A percentile compares a stretch with the other conserved stretches of the same genome.
Evolutionary conservation across 2,329 filamentous ascomycete species (phyloP).

Genomic region (Monosporascus ibericus): DNA sequence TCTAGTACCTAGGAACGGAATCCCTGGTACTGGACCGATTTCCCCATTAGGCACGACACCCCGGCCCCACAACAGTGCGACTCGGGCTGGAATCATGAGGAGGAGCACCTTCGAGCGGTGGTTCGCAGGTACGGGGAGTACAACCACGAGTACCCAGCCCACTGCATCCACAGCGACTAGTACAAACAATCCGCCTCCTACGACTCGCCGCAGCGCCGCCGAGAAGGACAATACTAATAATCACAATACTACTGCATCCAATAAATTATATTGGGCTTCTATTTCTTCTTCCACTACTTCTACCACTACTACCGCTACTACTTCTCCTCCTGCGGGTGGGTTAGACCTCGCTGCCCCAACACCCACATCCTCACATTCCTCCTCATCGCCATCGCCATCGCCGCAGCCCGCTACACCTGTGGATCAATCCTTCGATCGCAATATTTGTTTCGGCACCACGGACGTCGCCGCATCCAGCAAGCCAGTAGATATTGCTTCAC

Average conservation of each 20-base stretch:
- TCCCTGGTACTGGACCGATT: neutral
- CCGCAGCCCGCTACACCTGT: constrained; percentile 40
- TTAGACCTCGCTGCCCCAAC: constrained; percentile 18
- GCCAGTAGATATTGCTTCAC: constrained; percentile 29
- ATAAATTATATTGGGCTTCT: constrained; percentile 10
- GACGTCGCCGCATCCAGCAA: constrained; percentile 24
- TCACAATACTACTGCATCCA: constrained; percentile 2
- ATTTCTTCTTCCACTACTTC: constrained; percentile 25
- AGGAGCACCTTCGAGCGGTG: constrained; percentile 19
- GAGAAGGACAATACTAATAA: constrained; percentile 17
- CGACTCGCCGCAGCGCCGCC: constrained; percentile 20
- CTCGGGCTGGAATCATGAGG: constrained; percentile 12
- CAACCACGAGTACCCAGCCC: neutral
- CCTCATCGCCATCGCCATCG: constrained; percentile 31
- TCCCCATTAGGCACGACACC: neutral
- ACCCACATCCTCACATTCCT: constrained; percentile 34
- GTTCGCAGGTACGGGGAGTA: constrained; percentile 14
- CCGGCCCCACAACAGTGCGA: neutral
- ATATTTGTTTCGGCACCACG: constrained; percentile 19
- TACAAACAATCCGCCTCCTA: constrained; percentile 20
- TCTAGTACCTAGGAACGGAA: neutral
- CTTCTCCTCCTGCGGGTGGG: neutral
- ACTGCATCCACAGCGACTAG: constrained; percentile 15
- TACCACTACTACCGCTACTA: constrained; percentile 30
- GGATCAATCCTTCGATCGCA: constrained; percentile 25